A percentile compares a stretch with the other conserved stretches of the same genome.
Evolutionary conservation across 2,329 filamentous ascomycete species (phyloP).

Genomic region (Fonsecaea nubica): DNA sequence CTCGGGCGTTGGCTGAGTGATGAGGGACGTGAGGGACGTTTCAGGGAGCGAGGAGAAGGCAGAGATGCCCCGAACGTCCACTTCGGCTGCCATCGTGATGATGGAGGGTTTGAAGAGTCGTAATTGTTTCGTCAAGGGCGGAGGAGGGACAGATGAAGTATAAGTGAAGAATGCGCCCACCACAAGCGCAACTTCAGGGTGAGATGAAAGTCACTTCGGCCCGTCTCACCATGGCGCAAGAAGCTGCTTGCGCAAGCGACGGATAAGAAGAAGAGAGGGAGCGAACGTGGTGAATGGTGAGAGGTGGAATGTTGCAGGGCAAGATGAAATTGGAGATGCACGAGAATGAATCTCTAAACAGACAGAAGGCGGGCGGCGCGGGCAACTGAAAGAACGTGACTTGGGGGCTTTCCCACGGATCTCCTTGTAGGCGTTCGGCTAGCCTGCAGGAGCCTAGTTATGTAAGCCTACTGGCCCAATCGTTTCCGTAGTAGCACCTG

Average conservation of each 20-base stretch:
- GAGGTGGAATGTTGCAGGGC: constrained; percentile 6
- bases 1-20: constrained; percentile 71
- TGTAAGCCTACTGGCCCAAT: constrained; percentile 12
- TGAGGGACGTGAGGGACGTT: constrained; percentile 61
- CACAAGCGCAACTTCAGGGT: constrained; percentile 24
- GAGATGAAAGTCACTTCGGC: constrained; percentile 15
- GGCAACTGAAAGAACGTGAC: constrained; percentile 29
- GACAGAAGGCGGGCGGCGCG: constrained; percentile 21
- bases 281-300: constrained; percentile 16
- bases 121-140: background rate
- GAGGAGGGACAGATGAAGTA: background rate
- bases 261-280: constrained; percentile 13
- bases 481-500: background rate
- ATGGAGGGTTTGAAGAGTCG: background rate
- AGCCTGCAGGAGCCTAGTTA: constrained; percentile 5
- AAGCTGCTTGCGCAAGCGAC: constrained; percentile 17
- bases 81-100: constrained; percentile 60
- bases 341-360: constrained; percentile 28
- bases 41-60: constrained; percentile 65
- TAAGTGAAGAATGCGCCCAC: constrained; percentile 22
- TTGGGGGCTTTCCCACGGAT: background rate
- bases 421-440: background rate
- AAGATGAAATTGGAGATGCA: constrained; percentile 15
- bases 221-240: constrained; percentile 29
- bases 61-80: constrained; percentile 66